These are phyloP conservation scores for Graphilbum fragrans DNA, from an alignment of 2,329 filamentous ascomycete species.

Conservation along the genomic window DNA sequence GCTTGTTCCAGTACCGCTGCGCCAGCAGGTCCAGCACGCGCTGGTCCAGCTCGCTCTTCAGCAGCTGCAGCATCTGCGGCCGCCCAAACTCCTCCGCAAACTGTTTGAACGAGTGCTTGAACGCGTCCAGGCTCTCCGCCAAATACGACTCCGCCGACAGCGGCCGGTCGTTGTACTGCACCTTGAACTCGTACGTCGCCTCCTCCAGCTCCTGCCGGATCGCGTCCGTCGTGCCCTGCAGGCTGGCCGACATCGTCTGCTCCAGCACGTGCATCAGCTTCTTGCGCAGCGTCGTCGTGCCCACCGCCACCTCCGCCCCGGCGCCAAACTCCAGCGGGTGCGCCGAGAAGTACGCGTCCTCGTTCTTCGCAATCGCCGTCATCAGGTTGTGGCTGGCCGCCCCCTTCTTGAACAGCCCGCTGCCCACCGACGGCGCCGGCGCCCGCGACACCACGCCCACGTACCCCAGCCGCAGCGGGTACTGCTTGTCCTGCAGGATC, in stretches of 20 bases:
- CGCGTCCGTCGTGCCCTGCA: constrained; percentile 80
- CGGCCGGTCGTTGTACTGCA: constrained; percentile 95
- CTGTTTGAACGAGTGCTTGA: constrained; percentile 96
- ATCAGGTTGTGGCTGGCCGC: constrained; percentile 35
- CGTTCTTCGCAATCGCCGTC: constrained; percentile 73
- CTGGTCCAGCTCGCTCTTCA: constrained; percentile 90
- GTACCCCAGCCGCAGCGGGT: constrained; percentile 88
- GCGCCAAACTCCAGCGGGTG: constrained; percentile 72
- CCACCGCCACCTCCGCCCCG: constrained; percentile 61
- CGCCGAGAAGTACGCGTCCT: constrained; percentile 73
- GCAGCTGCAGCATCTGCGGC: constrained; percentile 73
- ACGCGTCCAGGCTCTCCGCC: constrained; percentile 85
- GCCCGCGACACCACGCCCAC: constrained; percentile 87
- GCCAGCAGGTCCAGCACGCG: constrained; percentile 87
- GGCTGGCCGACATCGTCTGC: constrained; percentile 88
- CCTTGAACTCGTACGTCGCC: constrained; percentile 96
- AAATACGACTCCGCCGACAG: constrained; percentile 93
- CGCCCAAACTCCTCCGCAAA: constrained; percentile 85
- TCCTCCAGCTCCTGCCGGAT: constrained; percentile 94
- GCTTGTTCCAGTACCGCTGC: constrained; percentile 94
- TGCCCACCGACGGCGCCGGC: constrained; percentile 36
- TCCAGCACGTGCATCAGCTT: constrained; percentile 96
- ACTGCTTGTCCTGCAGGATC: constrained; percentile 81
- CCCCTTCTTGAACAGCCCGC: constrained; percentile 73
- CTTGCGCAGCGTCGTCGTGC: constrained; percentile 77